Base-by-base conservation (phyloP, 2,329 filamentous ascomycete genomes). In the Ceratocystis colombiana region DNA sequence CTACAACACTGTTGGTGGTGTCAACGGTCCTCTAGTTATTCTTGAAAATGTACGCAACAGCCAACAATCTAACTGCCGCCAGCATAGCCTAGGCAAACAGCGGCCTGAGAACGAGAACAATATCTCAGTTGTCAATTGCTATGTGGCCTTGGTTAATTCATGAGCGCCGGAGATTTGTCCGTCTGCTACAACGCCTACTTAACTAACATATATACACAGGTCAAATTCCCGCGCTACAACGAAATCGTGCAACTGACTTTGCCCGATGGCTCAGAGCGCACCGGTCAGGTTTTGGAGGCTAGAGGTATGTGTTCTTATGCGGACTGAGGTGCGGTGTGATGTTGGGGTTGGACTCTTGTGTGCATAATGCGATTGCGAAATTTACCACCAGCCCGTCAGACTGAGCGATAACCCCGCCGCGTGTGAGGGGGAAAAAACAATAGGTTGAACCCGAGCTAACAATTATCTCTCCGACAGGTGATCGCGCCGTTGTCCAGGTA, bases 1-100 rank as follows among this genome's bases (percentile, higher is more conserved):
- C 74, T 99, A 99, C 85, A 99, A 99, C 82, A 99, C 94, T 72
- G 91, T 99, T 75, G 90, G 91, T 74, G 93, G 93, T 81, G 88
- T 99, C 78, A 99, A 99, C 80, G 94, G 94, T 68, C 94, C 94
- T 73, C 84, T 99, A 77, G 94, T 99, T 75, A 93, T 99, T 74
- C 84, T 99, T 71, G 94, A 97, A 76, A 95, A 96, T 84, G 93
- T 96, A 77, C 64, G 68, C 57, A n/a, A 30, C 12, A 20, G 5
- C 33, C 61, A 2, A 30, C 59, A 20, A 20, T 37, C 41, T 59
- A 64, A 57, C 45, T 10, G 53, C 20, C 30, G 25, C 44, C 55
- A n/a, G 55, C 22, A 41, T 25, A 15, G 10, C 6, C 48, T 53
- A 15, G 25, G 20, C 20, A 22, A 15, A 53, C 48, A 28, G 3